Evolutionary conservation across 2,329 filamentous ascomycete species (phyloP), one percentile per base, ranked within the genome.

Genomic region (Sporothrix euskadiensis): DNA sequence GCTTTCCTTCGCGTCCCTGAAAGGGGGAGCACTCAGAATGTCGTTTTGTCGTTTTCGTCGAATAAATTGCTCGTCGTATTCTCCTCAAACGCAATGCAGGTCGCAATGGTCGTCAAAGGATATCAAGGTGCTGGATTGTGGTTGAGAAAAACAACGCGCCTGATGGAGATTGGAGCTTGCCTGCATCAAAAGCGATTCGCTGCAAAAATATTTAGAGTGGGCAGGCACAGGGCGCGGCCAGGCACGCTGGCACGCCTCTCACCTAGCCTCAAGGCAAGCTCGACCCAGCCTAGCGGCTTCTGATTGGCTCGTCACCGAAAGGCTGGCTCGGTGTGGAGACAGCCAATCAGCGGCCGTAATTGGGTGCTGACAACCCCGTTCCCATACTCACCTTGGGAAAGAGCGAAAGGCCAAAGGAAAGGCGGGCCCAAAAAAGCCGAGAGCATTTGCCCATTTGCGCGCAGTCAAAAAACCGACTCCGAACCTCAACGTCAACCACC

Each of bases 271-370:
- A 26, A 26, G 35, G 35, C 6, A 12, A 12, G 69, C 22, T 44
- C 35, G 6, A 5, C 22, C 72, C 79, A 80, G 71, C 59, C 52
- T 73, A n/a, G 44, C 35, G 49, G 9, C 0, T 12, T 70, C 1
- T 78, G 32, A 78, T 78, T 78, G 77, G 77, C 44, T 52, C 1
- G 5, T 71, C 57, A 75, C 72, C 65, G n/a, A 10, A 1, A 7
- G 32, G 32, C 16, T 35, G 35, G 39, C 35, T 66, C 39, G 69
- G 73, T 73, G 66, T 71, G 71, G 44, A 32, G 14, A 32, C 32
- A 54, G 56, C 77, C 77, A 79, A 78, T 78, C 75, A 76, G 66
- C 65, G 39, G 57, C 47, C 57, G 61, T 57, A 74, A 75, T 77
- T 74, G 75, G 74, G 61, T 76, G 76, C 76, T 77, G 75, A 77